Evolutionary conservation across 176 grass and related monocot genomes (phyloP).

Genomic region (Eleusine indica): DNA sequence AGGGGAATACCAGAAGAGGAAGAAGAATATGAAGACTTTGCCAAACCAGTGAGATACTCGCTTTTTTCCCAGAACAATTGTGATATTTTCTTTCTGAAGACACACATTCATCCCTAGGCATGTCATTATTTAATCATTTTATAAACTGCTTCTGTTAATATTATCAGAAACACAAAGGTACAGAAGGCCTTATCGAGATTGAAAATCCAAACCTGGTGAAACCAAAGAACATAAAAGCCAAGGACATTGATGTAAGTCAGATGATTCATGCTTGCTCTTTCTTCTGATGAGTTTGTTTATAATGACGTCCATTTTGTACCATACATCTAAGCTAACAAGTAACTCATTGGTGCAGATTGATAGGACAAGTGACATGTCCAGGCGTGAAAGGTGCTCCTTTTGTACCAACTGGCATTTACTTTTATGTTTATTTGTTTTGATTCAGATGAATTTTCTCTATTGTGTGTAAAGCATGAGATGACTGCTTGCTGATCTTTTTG

Average conservation of each 20-base stretch:
- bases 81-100: constrained; percentile 6
- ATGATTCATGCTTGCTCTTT: constrained; percentile 3
- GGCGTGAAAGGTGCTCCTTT: constrained; percentile 71
- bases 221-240: constrained; percentile 76
- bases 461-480: not conserved
- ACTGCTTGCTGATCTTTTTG: not conserved
- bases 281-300: not conserved
- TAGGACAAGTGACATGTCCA: constrained; percentile 76
- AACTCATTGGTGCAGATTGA: constrained; percentile 47
- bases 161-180: constrained; percentile 77
- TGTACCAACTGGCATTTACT: not conserved
- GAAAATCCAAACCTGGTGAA: constrained; percentile 94
- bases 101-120: not conserved
- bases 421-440: constrained; percentile 6
- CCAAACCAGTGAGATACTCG: constrained; percentile 48
- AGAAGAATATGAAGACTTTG: constrained; percentile 65
- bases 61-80: not conserved
- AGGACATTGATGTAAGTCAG: constrained; percentile 81
- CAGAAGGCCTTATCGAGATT: constrained; percentile 79
- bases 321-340: constrained; percentile 14
- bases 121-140: constrained; percentile 1
- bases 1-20: constrained; percentile 54
- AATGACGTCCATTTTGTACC: not conserved
- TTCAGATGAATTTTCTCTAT: not conserved
- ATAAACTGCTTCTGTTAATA: not conserved